Base-by-base conservation (phyloP, 257 asterid species). In the Apocynum venetum region DNA sequence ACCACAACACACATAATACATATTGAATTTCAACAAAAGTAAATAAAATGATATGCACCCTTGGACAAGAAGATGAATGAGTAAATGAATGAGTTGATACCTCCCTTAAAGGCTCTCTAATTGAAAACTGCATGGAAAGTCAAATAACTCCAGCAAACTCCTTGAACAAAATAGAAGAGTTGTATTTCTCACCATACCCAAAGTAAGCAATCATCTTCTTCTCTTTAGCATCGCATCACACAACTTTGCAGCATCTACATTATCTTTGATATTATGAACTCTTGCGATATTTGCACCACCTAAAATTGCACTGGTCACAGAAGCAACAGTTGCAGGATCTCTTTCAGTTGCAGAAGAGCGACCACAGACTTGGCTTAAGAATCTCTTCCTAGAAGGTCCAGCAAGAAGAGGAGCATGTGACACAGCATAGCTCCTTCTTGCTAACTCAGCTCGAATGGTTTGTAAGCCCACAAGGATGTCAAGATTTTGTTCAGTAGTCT, bases 321-420 rank as follows among this genome's bases (percentile, higher is more conserved):
- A 80, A 48, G 95, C 97, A 73, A 93, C 85, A 14, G 97, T 96
- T 17, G 95, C 98, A 1, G 94, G 68, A 83, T 96, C 99, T 76
- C 99, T 89, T n/a, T 83, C 82, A 12, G 46, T 78, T 13, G 93
- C 98, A 8, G 43, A 71, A 11, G 83, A 52, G 46, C 70, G 85
- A 31, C 80, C 87, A 82, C 97, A 96, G 49, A 93, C 68, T 78
- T 95, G 97, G 0, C 98, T 97, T 78, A 95, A 83, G 84, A 95
- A 95, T 78, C 97, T 89, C 90, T 93, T 95, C 74, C 99, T 86
- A 0, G 99, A 95, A 25, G 97, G 93, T 20, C 99, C 99, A 47
- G 89, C 85, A 53, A 96, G 73, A 49, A 93, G 20, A 2, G 99
- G 99, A 55, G 89, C 93, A 74, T 72, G 93, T 25, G 97, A 87